Conservation (phyloP, 306 rosid species). For the Ziziphus jujuba region DNA sequence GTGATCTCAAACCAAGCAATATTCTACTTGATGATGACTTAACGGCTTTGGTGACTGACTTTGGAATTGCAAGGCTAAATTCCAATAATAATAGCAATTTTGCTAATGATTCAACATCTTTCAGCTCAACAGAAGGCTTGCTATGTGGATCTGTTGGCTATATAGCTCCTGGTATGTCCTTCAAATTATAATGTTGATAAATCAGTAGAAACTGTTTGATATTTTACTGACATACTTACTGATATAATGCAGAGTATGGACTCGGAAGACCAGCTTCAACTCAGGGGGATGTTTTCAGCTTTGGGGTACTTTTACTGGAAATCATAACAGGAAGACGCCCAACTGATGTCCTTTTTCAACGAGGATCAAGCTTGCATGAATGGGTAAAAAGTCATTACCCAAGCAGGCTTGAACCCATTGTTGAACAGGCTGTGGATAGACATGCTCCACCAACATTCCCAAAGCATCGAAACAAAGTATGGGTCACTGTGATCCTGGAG, state of each 20-base stretch:
- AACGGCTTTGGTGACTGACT: slow-evolving; percentile 87
- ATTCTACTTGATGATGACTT: slow-evolving; percentile 80
- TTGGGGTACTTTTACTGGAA: slow-evolving; percentile 74
- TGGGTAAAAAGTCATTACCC: slow-evolving; percentile 78
- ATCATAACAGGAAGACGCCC: slow-evolving; percentile 72
- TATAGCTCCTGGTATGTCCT: slow-evolving; percentile 81
- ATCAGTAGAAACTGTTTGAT: too few species aligned
- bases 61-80: slow-evolving; percentile 80
- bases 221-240: not conserved
- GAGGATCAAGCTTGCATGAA: slow-evolving; percentile 77
- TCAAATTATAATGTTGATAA: not conserved
- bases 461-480: slow-evolving; percentile 29
- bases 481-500: slow-evolving; percentile 59
- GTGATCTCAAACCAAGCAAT: slow-evolving; percentile 92
- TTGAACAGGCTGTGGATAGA: slow-evolving; percentile 54
- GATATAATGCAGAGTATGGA: slow-evolving; percentile 65
- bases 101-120: slow-evolving; percentile 38
- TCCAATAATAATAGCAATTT: slow-evolving; percentile 28
- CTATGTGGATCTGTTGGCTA: slow-evolving; percentile 87
- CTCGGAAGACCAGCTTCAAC: slow-evolving; percentile 74
- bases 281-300: slow-evolving; percentile 82
- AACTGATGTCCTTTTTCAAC: slow-evolving; percentile 59
- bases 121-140: slow-evolving; percentile 71
- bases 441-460: slow-evolving; percentile 30
- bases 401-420: slow-evolving; percentile 46